A percentile compares a stretch with the other conserved stretches of the same genome.
phyloP scores from a whole-genome alignment of 2,329 filamentous ascomycete genomes.

The Calonectria fujianensis region DNA sequence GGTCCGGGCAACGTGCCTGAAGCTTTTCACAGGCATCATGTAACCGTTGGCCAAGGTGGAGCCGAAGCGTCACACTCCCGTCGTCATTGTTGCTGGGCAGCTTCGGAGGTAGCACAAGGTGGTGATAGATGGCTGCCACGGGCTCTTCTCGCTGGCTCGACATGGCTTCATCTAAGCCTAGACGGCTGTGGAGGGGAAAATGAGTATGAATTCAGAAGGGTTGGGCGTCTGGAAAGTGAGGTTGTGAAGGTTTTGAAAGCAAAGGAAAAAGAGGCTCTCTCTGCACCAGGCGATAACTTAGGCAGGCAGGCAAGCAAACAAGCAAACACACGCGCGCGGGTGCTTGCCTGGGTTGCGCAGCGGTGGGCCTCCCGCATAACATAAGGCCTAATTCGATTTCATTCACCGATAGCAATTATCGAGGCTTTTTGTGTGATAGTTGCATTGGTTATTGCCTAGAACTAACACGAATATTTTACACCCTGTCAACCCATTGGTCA shows the following conservation, averaged over 20 bases:
- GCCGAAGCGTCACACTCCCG: conserved; percentile 37
- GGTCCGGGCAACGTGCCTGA: conserved; percentile 23
- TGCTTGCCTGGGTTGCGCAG: background rate
- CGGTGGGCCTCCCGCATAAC: background rate
- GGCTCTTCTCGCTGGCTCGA: background rate
- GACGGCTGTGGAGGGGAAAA: background rate
- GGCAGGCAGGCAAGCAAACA: background rate
- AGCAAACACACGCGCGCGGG: background rate
- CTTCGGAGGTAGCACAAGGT: conserved; percentile 49
- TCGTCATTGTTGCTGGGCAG: conserved; percentile 51
- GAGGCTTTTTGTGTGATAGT: background rate
- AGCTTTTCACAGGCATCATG: conserved; percentile 43
- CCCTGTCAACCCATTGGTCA: background rate
- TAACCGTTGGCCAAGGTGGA: conserved; percentile 43
- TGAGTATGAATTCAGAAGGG: background rate
- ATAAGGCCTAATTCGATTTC: background rate
- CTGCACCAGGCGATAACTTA: background rate
- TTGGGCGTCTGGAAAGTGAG: background rate
- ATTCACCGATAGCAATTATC: background rate
- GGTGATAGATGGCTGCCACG: conserved; percentile 48
- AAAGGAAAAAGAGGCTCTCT: background rate
- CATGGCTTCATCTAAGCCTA: background rate
- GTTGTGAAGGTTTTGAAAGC: background rate
- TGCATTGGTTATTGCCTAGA: background rate
- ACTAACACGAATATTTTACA: background rate